Conservation (phyloP, 805 yeast genomes). For the Candida berthetii region DNA sequence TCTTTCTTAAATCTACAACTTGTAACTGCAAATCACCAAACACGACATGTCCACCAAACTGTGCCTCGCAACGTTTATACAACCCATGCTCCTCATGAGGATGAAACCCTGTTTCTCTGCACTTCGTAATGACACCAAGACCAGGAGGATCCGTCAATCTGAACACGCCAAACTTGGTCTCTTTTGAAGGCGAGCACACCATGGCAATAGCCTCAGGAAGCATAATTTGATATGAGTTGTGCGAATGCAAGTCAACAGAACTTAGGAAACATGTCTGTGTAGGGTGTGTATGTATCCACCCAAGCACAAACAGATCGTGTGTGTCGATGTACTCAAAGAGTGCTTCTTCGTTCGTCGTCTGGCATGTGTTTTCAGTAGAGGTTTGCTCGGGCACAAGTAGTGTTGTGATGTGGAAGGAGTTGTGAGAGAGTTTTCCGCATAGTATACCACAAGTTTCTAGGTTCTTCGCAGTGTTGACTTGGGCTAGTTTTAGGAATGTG, state of each 20-base stretch:
- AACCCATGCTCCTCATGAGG: conserved; percentile 49
- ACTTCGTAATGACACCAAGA: conserved; percentile 44
- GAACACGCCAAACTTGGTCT: conserved; percentile 48
- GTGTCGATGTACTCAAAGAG: conserved; percentile 50
- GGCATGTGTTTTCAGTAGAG: conserved; percentile 57
- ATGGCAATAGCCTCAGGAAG: conserved; percentile 64
- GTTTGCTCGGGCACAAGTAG: conserved; percentile 58
- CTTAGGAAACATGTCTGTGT: conserved; percentile 66
- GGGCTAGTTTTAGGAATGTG: conserved; percentile 40
- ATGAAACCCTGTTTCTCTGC: conserved; percentile 48
- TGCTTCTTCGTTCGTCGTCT: conserved; percentile 52
- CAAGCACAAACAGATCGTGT: conserved; percentile 54
- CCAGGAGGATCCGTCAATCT: conserved; percentile 65
- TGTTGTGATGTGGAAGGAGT: conserved; percentile 59
- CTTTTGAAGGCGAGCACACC: conserved; percentile 51
- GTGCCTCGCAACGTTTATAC: conserved; percentile 39
- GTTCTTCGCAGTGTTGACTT: conserved; percentile 39
- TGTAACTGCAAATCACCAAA: conserved; percentile 40
- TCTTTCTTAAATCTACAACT: conserved; percentile 39
- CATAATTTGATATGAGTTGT: conserved; percentile 63
- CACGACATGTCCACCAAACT: conserved; percentile 42
- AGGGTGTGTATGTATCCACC: conserved; percentile 76
- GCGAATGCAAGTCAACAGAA: conserved; percentile 63
- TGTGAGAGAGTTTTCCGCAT: conserved; percentile 53
- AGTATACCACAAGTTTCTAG: conserved; percentile 65